Percentiles rank a stretch among this genome's conserved stretches.
phyloP scores from a whole-genome alignment of 2,329 filamentous ascomycete genomes.

The Aspergillus sp. region DNA sequence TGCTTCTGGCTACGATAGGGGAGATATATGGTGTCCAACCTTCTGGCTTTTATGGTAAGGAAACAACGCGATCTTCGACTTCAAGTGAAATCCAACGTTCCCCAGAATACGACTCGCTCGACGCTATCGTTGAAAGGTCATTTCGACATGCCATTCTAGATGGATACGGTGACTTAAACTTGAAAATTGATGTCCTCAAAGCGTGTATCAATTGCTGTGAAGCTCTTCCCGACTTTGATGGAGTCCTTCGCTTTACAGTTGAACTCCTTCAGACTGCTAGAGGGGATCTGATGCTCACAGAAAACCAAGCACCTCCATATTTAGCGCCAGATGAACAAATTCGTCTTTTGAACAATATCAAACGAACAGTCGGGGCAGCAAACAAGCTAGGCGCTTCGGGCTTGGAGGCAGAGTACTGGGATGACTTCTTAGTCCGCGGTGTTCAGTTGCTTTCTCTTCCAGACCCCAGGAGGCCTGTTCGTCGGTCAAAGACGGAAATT shows the following conservation, averaged over 20 bases:
- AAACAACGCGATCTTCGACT: slow-evolving; percentile 21
- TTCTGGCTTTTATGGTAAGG: slow-evolving; percentile 29
- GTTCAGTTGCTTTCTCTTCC: slow-evolving; percentile 65
- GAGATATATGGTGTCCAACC: slow-evolving; percentile 38
- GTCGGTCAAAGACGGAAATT: slow-evolving; percentile 55
- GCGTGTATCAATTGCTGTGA: slow-evolving; percentile 93
- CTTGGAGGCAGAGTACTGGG: slow-evolving; percentile 86
- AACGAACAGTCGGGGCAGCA: slow-evolving; percentile 74
- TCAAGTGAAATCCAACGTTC: slow-evolving; percentile 10
- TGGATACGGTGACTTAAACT: slow-evolving; percentile 67
- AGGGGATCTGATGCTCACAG: slow-evolving; percentile 70
- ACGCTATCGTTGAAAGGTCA: slow-evolving; percentile 39
- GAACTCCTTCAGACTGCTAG: slow-evolving; percentile 72
- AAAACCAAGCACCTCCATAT: slow-evolving; percentile 63
- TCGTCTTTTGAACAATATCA: slow-evolving; percentile 77
- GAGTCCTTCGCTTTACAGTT: slow-evolving; percentile 82
- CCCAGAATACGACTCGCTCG: slow-evolving; percentile 29
- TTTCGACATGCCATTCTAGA: slow-evolving; percentile 42
- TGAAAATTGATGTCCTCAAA: slow-evolving; percentile 83
- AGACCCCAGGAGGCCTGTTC: slow-evolving; percentile 57
- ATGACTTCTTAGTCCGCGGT: slow-evolving; percentile 83
- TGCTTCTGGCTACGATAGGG: slow-evolving; percentile 32
- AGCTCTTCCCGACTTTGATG: slow-evolving; percentile 84
- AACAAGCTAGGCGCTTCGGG: slow-evolving; percentile 66
- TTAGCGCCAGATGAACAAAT: slow-evolving; percentile 80